Evolutionary conservation across 108 stramenopile species (phyloP), one percentile per base, ranked within the genome.

Genomic region (Schizochytrium sp.): DNA sequence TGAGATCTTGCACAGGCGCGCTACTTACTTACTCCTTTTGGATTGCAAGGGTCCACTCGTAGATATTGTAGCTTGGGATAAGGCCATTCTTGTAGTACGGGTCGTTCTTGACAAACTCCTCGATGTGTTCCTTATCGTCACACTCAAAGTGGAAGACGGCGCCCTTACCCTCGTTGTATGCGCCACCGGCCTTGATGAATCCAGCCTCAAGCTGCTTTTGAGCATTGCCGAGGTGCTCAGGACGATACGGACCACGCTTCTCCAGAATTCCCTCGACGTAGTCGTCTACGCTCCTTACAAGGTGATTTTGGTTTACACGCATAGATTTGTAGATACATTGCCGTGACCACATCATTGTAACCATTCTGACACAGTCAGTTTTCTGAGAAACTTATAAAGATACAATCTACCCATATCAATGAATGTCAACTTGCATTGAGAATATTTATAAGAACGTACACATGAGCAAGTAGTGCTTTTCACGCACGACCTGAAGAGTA

Each of bases 401-500:
- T 60, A n/a, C 28, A 17, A 17, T 60, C 28, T 60, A n/a, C 59
- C 17, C 2, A n/a, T 17, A 60, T n/a, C 1, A n/a, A n/a, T 17
- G 59, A n/a, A 1, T 1, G 59, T 17, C 2, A 60, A 60, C 59
- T n/a, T 60, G 17, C 28, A n/a, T 60, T 60, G 59, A n/a, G 17
- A n/a, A 17, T 2, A n/a, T 60, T n/a, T n/a, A n/a, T 17, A n/a
- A 2, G 10, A 83, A 83, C 76, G 47, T 83, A 83, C 76, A 83
- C 50, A 55, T 49, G 50, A 83, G 76, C 76, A 83, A 53, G 76
- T 83, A 83, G 53, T 83, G 76, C 76, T 83, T 83, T 40, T 83
- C 50, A 38, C 76, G 64, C 64, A 28, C 76, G 28, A 53, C 53
- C 28, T 28, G 28, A 28, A 28, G 28, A 28, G 28, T 28, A 28